Percentiles rank a stretch among this genome's conserved stretches.
phyloP scores from a whole-genome alignment of 2,329 filamentous ascomycete species.

The Bimuria novae-zelandiae region DNA sequence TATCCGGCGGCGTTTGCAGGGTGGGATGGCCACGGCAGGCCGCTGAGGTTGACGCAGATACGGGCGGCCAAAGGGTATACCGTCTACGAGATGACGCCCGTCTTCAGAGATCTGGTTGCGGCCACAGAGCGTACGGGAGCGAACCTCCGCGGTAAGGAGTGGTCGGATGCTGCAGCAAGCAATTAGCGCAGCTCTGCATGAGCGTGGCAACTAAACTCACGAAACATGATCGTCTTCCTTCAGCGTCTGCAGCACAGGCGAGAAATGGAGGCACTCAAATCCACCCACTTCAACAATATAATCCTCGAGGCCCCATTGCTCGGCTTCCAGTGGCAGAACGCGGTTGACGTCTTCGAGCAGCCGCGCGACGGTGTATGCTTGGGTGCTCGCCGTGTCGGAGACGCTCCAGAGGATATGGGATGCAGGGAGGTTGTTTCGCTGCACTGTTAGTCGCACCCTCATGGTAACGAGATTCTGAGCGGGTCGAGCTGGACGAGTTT shows the following conservation, averaged over 20 bases:
- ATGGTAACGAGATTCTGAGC: constrained; percentile 23
- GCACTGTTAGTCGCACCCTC: constrained; percentile 44
- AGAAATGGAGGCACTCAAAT: constrained; percentile 89
- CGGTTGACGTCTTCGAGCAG: constrained; percentile 80
- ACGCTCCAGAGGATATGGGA: constrained; percentile 47
- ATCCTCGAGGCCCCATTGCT: constrained; percentile 85
- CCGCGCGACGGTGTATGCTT: constrained; percentile 67
- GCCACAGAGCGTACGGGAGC: constrained; percentile 72
- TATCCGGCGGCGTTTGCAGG: constrained; percentile 65
- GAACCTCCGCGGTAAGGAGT: constrained; percentile 74
- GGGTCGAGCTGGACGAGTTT: constrained; percentile 3
- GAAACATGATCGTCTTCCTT: constrained; percentile 83
- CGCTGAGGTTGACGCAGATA: constrained; percentile 65
- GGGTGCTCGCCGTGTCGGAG: constrained; percentile 34
- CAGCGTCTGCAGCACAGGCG: constrained; percentile 69
- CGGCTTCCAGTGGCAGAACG: constrained; percentile 78
- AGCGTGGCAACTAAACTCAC: constrained; percentile 55
- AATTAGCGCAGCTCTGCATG: constrained; percentile 12
- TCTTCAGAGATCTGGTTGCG: constrained; percentile 79
- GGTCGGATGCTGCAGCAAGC: constrained; percentile 69
- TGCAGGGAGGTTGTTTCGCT: constrained; percentile 43
- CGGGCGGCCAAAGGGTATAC: constrained; percentile 79
- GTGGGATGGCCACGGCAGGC: constrained; percentile 72
- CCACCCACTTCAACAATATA: constrained; percentile 79
- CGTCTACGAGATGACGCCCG: constrained; percentile 82